Conservation (phyloP, 164 flowering plant species). For the Magnolia kwangsiensis region DNA sequence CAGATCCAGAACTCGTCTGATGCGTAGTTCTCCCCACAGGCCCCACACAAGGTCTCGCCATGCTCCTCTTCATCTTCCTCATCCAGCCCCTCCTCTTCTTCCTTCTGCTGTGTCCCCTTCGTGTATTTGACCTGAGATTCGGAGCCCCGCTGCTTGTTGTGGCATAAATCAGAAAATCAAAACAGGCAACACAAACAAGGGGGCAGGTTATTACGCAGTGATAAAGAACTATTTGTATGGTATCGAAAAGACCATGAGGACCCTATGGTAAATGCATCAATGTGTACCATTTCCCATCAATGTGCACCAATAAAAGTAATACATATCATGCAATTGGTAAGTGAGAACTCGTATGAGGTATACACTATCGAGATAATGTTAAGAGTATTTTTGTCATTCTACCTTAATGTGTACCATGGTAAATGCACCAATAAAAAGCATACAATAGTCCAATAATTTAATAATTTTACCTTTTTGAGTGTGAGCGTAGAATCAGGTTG, state of each 20-base stretch:
- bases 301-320: too few relatives aligned
- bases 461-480: too few relatives aligned
- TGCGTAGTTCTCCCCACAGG: constrained; percentile 73
- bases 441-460: too few relatives aligned
- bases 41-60: constrained; percentile 77
- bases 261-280: background rate
- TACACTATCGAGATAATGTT: too few relatives aligned
- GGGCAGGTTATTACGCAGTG: background rate
- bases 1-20: constrained; percentile 87
- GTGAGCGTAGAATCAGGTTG: too few relatives aligned
- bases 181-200: background rate
- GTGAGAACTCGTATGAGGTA: too few relatives aligned
- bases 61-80: constrained; percentile 73
- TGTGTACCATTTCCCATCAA: background rate
- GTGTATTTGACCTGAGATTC: constrained; percentile 46
- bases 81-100: constrained; percentile 58
- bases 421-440: too few relatives aligned
- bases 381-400: too few relatives aligned
- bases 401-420: too few relatives aligned
- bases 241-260: background rate
- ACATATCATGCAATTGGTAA: too few relatives aligned
- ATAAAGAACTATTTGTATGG: background rate
- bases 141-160: constrained; percentile 8
- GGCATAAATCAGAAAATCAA: background rate
- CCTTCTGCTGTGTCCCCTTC: constrained; percentile 34